Base-by-base conservation (phyloP, 2,329 filamentous ascomycete species). In the Penicillium sclerotigenum region DNA sequence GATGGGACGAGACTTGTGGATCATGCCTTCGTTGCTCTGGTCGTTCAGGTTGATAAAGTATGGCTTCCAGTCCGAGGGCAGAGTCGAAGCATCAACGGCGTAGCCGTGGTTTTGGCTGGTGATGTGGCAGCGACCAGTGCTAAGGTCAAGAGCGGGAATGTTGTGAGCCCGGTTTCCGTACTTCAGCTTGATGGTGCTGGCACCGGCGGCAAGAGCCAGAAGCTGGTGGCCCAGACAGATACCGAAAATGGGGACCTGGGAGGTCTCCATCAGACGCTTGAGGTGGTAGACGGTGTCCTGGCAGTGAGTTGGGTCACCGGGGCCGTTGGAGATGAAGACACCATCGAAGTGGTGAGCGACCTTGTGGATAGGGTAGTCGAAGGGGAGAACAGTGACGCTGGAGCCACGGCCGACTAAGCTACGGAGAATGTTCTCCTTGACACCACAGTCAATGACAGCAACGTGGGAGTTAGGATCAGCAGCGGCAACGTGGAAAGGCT, bases 21-120 rank as follows among this genome's bases (percentile, higher is more conserved):
- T 91, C 86, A 99, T 91, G 57, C 65, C 93, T 81, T 99, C 94
- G 76, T 99, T 99, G 76, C 89, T 93, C 60, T 91, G 90, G 72
- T 99, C 94, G 77, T 97, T 99, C 64, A 97, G 82, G 82, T 99
- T 97, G 76, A 96, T 88, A 74, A 97, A 99, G 83, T 96, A 97
- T 76, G 96, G 93, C 82, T 92, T 94, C 86, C 91, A 99, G 36
- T 97, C 91, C 53, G 79, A 80, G 52, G 90, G 85, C 38, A 99
- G 81, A 11, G 91, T 96, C 57, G 83, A 82, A 6, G 89, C 84
- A 71, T 97, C 93, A 57, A 99, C 90, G 41, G 93, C 94, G 70
- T 97, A 99, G 60, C 94, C 94, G 79, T 97, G 94, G 80, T 97
- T 97, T 82, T 99, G 94, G 75, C 88, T 92, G 57, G 93, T 97